Evolutionary conservation across 257 asterid species (phyloP), one percentile per base, ranked within the genome.

Genomic region (Ballota nigra): DNA sequence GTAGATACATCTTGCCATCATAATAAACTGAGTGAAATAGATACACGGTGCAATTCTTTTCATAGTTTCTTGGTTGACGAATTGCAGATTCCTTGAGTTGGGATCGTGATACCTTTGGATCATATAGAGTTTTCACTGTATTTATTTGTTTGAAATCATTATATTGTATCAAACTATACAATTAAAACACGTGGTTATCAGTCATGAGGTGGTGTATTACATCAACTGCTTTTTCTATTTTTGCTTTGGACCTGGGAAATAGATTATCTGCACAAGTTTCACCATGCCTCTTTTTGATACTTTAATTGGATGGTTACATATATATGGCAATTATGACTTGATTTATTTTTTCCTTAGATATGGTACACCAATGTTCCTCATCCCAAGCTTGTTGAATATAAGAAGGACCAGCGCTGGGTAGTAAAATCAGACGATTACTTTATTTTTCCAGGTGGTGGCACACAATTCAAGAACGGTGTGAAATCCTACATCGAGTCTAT

Each of bases 301-400:
- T 20, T 65, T 41, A 16, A 23, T 18, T 40, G 56, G 38, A 41
- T 20, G 53, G 43, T 20, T 66, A 20, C 65, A 66, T 24, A 16
- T 47, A 33, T 62, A n/a, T 66, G 11, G 31, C 65, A 73, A 8
- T 72, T 64, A 58, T 13, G 24, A 19, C 59, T 69, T 63, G 16
- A 55, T n/a, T 43, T 22, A 12, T 68, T 36, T 79, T 40, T 62
- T 82, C 40, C 34, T 45, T 90, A 95, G 99, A 74, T 95, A 75
- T 89, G 99, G 99, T 89, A 85, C 82, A 80, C 59, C 84, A 92
- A 95, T 79, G 99, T 88, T 66, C 99, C 99, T 62, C 97, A 92
- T 74, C 96, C 99, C 69, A 92, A 88, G 83, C 98, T 92, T 59
- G 96, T 92, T 2, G 98, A 95, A n/a, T 92, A 89, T 86, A 95